Evolutionary conservation across 768 basidiomycete genomes (phyloP).

Genomic region (Tylopilus felleus): DNA sequence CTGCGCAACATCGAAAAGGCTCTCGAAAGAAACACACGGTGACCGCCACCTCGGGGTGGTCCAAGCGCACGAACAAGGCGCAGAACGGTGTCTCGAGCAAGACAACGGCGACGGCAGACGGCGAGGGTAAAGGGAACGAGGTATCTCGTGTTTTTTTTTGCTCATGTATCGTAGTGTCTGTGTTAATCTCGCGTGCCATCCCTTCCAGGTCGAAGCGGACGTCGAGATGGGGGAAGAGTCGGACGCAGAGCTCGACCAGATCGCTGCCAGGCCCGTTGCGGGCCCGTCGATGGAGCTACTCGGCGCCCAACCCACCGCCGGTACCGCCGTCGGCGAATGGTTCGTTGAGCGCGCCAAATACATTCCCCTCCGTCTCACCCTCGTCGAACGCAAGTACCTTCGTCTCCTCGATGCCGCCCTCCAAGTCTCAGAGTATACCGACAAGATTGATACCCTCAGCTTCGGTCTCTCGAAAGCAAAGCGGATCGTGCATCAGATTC

Average conservation of each 20-base stretch:
- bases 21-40: slow-evolving; percentile 61
- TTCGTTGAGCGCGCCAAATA: slow-evolving; percentile 78
- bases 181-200: slow-evolving; percentile 4
- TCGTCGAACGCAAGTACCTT: slow-evolving; percentile 77
- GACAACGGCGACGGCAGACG: not conserved
- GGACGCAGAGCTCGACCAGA: slow-evolving; percentile 39
- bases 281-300: slow-evolving; percentile 33
- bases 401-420: slow-evolving; percentile 84
- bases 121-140: slow-evolving; percentile 15
- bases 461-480: slow-evolving; percentile 81
- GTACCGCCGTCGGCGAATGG: slow-evolving; percentile 74
- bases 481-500: slow-evolving; percentile 81
- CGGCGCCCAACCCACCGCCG: slow-evolving; percentile 57
- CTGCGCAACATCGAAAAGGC: slow-evolving; percentile 81
- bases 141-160: slow-evolving; percentile 9
- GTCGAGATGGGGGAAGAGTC: slow-evolving; percentile 34
- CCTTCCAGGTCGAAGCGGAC: slow-evolving; percentile 29
- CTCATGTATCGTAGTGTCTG: not conserved
- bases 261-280: slow-evolving; percentile 27
- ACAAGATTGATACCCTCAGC: slow-evolving; percentile 82
- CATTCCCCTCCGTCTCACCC: slow-evolving; percentile 75
- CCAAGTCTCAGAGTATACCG: slow-evolving; percentile 83
- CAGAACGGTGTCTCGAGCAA: slow-evolving; percentile 15
- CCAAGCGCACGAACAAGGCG: slow-evolving; percentile 5
- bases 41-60: slow-evolving; percentile 40